Conservation (phyloP, 139 green algal species). For the Coelastrella sp. region DNA sequence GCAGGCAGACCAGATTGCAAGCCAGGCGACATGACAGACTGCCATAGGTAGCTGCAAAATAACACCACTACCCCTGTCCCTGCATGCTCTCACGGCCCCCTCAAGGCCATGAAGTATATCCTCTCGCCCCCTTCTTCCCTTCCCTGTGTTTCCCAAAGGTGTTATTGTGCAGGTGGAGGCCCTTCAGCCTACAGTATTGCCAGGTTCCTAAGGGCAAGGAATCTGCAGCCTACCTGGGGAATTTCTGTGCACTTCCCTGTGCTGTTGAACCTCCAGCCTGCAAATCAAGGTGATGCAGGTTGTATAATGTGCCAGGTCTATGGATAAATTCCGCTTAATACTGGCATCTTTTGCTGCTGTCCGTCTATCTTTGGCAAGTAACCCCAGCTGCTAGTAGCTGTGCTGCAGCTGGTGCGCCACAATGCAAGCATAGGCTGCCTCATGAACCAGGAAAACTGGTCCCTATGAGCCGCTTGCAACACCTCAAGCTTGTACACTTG, state of each 20-base stretch:
- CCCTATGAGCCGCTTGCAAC: neutral
- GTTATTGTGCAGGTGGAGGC: too few relatives aligned
- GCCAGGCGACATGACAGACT: neutral
- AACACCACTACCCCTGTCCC: neutral
- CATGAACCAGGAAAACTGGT: neutral
- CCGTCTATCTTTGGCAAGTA: too few relatives aligned
- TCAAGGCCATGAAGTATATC: neutral
- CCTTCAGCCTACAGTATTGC: neutral
- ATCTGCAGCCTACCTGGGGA: constrained; percentile 16
- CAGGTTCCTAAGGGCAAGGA: neutral
- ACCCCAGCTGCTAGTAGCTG: too few relatives aligned
- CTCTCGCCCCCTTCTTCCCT: neutral
- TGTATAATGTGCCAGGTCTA: neutral
- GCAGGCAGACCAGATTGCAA: too few relatives aligned
- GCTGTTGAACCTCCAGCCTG: constrained; percentile 56
- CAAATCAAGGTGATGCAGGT: neutral
- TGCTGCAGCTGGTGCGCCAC: neutral
- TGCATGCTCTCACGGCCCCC: neutral
- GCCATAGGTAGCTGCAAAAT: neutral
- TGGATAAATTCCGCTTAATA: neutral
- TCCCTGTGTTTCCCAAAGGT: too few relatives aligned
- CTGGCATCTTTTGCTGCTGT: too few relatives aligned
- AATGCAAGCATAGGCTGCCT: neutral
- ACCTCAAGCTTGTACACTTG: neutral
- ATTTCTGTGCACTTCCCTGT: constrained; percentile 46